phyloP scores from a whole-genome alignment of 2,329 filamentous ascomycete genomes.

The Metarhizium brunneum region DNA sequence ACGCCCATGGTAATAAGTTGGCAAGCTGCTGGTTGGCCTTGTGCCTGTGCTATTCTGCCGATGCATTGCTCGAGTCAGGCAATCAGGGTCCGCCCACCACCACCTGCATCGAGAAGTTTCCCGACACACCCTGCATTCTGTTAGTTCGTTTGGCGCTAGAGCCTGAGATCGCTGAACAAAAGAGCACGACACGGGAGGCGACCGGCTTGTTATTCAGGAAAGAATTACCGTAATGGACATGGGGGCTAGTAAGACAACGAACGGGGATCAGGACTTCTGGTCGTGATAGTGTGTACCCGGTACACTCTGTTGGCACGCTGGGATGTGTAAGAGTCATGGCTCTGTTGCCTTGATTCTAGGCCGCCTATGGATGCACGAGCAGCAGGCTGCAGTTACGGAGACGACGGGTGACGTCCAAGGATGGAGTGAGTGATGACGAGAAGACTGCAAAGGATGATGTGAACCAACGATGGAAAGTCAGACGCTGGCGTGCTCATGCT shows the following conservation, averaged over 20 bases:
- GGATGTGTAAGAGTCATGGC: not conserved
- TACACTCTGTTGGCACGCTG: not conserved
- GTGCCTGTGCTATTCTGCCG: no score
- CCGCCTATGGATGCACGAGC: not conserved
- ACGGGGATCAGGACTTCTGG: not conserved
- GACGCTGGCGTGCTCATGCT: not conserved
- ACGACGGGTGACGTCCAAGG: not conserved
- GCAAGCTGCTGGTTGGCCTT: no score
- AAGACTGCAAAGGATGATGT: conserved; percentile 1
- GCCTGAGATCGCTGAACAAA: not conserved
- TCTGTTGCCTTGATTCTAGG: not conserved
- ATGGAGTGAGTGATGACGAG: conserved; percentile 2
- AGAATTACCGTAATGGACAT: not conserved
- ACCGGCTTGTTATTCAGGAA: no score
- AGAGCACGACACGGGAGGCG: no score
- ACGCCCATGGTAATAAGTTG: no score
- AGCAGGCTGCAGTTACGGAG: not conserved
- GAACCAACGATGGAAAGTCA: not conserved
- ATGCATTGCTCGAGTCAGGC: no score
- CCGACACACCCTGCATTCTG: not conserved
- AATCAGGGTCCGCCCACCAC: not conserved
- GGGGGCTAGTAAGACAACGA: not conserved
- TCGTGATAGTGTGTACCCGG: not conserved
- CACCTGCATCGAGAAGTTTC: not conserved
- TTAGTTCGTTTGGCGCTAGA: not conserved